A percentile compares a stretch with the other conserved stretches of the same genome.
phyloP scores from a whole-genome alignment of 148 eudicot species.

The Fagopyrum esculentum region DNA sequence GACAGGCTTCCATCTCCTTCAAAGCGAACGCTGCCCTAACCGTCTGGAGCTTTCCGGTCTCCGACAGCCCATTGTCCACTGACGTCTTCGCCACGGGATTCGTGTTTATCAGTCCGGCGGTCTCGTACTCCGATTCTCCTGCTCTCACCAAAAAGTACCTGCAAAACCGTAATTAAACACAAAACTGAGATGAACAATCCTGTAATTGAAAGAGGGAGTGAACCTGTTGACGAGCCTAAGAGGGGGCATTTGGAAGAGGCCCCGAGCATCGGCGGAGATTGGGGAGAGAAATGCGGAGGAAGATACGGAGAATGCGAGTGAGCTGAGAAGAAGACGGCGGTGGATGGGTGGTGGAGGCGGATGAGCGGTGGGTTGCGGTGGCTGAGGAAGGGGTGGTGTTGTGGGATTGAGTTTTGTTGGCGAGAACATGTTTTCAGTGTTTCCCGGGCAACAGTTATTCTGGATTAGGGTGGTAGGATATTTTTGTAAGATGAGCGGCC shows the following conservation, averaged over 20 bases:
- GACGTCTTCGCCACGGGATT: conserved; percentile 96
- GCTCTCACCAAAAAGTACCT: conserved; percentile 97
- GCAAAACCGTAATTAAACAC: conserved; percentile 12
- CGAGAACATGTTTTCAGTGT: conserved; percentile 20
- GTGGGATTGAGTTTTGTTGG: conserved; percentile 17
- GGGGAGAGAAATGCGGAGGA: conserved; percentile 28
- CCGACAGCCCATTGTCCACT: conserved; percentile 73
- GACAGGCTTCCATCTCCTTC: conserved; percentile 73
- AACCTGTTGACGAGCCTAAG: conserved; percentile 67
- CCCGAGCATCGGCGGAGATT: conserved; percentile 52
- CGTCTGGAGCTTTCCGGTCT: conserved; percentile 64
- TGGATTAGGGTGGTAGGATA: not conserved
- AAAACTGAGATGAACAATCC: not conserved
- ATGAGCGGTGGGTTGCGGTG: conserved; percentile 16
- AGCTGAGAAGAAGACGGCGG: conserved; percentile 56
- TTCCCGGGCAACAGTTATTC: not conserved
- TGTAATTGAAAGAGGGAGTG: not conserved
- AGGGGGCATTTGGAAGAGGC: conserved; percentile 99
- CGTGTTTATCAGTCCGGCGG: conserved; percentile 78
- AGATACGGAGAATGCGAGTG: conserved; percentile 44
- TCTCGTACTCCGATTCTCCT: conserved; percentile 88
- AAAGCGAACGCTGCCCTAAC: conserved; percentile 63
- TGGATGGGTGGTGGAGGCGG: conserved; percentile 13
- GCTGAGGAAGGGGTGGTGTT: conserved; percentile 22
- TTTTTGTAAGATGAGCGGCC: not conserved